phyloP scores from a whole-genome alignment of 2,329 filamentous ascomycete species.

The Fragosphaeria purpurea region DNA sequence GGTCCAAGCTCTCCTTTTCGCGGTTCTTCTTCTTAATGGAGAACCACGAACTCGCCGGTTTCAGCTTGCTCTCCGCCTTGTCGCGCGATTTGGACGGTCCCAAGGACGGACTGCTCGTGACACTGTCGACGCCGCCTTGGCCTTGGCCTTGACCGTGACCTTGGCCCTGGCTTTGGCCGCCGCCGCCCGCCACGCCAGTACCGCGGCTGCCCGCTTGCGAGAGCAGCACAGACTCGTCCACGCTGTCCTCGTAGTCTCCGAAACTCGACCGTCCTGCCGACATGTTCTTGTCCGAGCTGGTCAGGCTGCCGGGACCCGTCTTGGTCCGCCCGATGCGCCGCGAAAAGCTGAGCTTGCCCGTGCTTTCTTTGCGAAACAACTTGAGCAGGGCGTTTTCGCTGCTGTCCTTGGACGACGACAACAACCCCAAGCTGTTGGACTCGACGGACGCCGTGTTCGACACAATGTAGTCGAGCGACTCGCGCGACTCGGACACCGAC shows the following conservation, averaged over 20 bases:
- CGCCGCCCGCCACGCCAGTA: slow-evolving; percentile 32
- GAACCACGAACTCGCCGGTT: slow-evolving; percentile 37
- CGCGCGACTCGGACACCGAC: slow-evolving; percentile 51
- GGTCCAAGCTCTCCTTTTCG: slow-evolving; percentile 46
- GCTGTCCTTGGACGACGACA: slow-evolving; percentile 30
- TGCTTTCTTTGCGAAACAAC: slow-evolving; percentile 59
- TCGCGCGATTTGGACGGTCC: slow-evolving; percentile 35
- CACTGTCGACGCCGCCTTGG: slow-evolving; percentile 43
- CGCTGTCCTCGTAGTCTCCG: slow-evolving; percentile 43
- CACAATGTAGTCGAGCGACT: slow-evolving; percentile 45
- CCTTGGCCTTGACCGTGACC: not conserved
- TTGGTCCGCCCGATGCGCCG: slow-evolving; percentile 41
- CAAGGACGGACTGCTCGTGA: slow-evolving; percentile 46
- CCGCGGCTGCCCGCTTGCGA: slow-evolving; percentile 8
- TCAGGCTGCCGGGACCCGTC: slow-evolving; percentile 40
- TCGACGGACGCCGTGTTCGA: slow-evolving; percentile 48
- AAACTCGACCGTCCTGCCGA: slow-evolving; percentile 49
- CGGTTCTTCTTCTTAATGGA: slow-evolving; percentile 52
- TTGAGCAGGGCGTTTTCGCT: slow-evolving; percentile 47
- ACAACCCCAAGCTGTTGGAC: slow-evolving; percentile 26
- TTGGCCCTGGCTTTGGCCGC: slow-evolving; percentile 12
- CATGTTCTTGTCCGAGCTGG: slow-evolving; percentile 46
- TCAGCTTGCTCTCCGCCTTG: slow-evolving; percentile 33
- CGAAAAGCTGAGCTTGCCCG: slow-evolving; percentile 54
- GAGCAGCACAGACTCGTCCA: slow-evolving; percentile 27